Conservation (phyloP, 2,329 filamentous ascomycete genomes). For the Pestalotiopsis sp. region DNA sequence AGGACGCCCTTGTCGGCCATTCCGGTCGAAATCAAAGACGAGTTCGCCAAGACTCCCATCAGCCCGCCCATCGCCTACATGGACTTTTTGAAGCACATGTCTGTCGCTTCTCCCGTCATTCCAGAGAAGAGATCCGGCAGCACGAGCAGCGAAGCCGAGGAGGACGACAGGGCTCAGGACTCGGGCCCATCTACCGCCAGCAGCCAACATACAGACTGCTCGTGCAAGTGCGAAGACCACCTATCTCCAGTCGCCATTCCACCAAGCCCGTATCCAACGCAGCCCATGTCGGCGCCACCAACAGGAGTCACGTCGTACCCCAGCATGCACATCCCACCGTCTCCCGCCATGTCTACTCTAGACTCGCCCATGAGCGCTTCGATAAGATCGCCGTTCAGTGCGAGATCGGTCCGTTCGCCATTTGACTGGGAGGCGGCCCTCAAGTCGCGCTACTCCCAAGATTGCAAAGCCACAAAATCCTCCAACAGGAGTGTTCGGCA, state of each 20-base stretch:
- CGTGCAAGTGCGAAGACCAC: conserved; percentile 57
- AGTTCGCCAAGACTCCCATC: conserved; percentile 76
- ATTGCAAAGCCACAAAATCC: conserved; percentile 54
- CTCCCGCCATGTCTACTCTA: conserved; percentile 67
- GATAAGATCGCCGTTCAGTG: conserved; percentile 74
- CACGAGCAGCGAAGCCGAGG: conserved; percentile 45
- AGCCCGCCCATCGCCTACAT: conserved; percentile 88
- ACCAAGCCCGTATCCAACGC: conserved; percentile 54
- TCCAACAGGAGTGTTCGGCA: conserved; percentile 66
- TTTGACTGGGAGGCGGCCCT: conserved; percentile 79
- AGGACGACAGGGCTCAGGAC: conserved; percentile 44
- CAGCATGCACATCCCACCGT: conserved; percentile 77
- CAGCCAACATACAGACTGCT: conserved; percentile 57
- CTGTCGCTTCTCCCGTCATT: conserved; percentile 69
- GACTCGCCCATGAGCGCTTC: conserved; percentile 72
- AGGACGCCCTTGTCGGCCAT: conserved; percentile 69
- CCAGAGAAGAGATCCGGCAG: conserved; percentile 55
- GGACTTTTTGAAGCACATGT: conserved; percentile 87
- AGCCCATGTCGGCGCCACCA: conserved; percentile 63
- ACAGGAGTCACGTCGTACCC: conserved; percentile 63
- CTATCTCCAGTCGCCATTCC: conserved; percentile 51
- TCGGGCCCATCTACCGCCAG: conserved; percentile 59
- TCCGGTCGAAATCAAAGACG: conserved; percentile 67
- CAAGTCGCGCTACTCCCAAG: conserved; percentile 66
- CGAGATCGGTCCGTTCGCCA: conserved; percentile 66